Conservation (phyloP, 306 rosid species). For the Alnus rubra region DNA sequence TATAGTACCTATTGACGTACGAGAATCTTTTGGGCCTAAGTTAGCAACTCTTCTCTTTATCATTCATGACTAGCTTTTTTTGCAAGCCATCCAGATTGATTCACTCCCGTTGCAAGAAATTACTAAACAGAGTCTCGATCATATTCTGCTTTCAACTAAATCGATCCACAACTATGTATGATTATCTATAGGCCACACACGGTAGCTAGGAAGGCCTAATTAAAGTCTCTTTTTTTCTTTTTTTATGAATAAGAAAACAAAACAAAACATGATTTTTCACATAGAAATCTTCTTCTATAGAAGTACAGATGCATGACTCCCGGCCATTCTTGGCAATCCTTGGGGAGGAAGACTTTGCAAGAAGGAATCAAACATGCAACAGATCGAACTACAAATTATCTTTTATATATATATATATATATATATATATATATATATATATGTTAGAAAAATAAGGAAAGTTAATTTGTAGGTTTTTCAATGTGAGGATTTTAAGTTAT, state of each 20-base stretch:
- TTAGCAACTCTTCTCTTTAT: background rate
- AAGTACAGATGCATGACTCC: constrained; percentile 27
- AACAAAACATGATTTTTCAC: background rate
- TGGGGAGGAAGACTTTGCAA: constrained; percentile 1
- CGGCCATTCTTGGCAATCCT: background rate
- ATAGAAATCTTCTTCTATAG: background rate
- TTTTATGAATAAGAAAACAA: too few relatives aligned
- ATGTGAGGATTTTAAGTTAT: background rate
- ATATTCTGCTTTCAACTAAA: background rate
- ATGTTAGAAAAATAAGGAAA: background rate
- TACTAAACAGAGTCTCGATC: background rate
- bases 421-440: too few relatives aligned
- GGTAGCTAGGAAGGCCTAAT: too few relatives aligned
- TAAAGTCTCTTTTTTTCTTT: too few relatives aligned
- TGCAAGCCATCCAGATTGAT: background rate
- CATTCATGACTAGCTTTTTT: background rate
- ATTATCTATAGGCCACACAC: background rate
- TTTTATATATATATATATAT: too few relatives aligned
- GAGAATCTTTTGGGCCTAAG: background rate
- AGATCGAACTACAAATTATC: background rate
- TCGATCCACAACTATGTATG: background rate
- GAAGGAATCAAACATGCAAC: constrained; percentile 21
- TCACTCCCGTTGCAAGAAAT: background rate
- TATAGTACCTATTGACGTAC: background rate
- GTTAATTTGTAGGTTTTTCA: background rate